Evolutionary conservation across 371 early-diverging fungal species (phyloP).

Genomic region (Mucor lusitanicus): DNA sequence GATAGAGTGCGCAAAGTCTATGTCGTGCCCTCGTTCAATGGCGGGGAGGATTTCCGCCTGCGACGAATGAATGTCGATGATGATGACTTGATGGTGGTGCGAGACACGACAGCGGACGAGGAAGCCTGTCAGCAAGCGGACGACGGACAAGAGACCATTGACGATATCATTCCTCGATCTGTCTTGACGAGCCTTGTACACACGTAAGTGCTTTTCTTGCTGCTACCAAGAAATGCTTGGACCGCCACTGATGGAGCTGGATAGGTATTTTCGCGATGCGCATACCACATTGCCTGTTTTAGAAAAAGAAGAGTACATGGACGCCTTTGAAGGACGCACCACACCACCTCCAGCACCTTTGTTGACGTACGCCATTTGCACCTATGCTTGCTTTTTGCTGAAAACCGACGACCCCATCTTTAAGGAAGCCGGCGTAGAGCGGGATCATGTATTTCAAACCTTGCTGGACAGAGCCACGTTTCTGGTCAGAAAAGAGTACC

Average conservation of each 20-base stretch:
- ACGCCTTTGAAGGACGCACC: slow-evolving; percentile 35
- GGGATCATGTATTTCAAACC: slow-evolving; percentile 33
- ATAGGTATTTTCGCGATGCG: slow-evolving; percentile 16
- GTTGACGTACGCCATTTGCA: slow-evolving; percentile 40
- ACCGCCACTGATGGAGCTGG: neutral
- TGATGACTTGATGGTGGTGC: slow-evolving; percentile 40
- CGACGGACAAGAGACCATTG: slow-evolving; percentile 23
- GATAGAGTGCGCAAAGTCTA: slow-evolving; percentile 3
- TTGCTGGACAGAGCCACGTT: slow-evolving; percentile 29
- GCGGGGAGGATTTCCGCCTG: slow-evolving; percentile 8
- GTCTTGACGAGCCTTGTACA: slow-evolving; percentile 28
- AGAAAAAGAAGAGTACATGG: slow-evolving; percentile 35
- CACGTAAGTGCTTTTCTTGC: neutral
- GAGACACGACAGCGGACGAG: slow-evolving; percentile 37
- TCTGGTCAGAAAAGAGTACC: slow-evolving; percentile 33
- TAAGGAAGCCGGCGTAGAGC: slow-evolving; percentile 19
- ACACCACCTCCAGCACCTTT: slow-evolving; percentile 35
- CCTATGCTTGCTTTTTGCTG: slow-evolving; percentile 36
- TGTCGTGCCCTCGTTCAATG: slow-evolving; percentile 2
- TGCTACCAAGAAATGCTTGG: neutral
- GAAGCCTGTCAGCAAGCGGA: slow-evolving; percentile 17
- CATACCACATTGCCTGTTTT: slow-evolving; percentile 39
- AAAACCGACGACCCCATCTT: slow-evolving; percentile 30
- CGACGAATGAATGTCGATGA: slow-evolving; percentile 30
- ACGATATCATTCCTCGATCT: slow-evolving; percentile 29